Percentiles rank a stretch among this genome's conserved stretches.
Conservation (phyloP, 2,329 filamentous ascomycete genomes). For the Claviceps quebecensis region DNA sequence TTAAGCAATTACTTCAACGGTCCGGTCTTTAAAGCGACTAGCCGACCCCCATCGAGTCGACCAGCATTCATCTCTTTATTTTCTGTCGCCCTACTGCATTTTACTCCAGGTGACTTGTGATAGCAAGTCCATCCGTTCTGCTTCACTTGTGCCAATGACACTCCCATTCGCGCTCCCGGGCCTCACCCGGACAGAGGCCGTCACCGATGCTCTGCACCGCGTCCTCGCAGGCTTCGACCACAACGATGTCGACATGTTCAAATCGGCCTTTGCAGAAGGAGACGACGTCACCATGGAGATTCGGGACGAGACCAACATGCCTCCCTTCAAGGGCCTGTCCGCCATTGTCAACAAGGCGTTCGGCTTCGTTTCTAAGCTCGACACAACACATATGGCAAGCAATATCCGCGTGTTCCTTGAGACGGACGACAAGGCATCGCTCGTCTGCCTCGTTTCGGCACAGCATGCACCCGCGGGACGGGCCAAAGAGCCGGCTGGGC, state of each 20-base stretch:
- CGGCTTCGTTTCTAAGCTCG: conserved; percentile 4
- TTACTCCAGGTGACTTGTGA: too few species aligned
- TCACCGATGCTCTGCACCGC: conserved; percentile 4
- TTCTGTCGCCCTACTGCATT: too few species aligned
- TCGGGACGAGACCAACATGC: background rate
- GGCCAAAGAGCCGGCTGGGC: background rate
- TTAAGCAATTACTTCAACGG: too few species aligned
- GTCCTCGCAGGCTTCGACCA: conserved; percentile 2
- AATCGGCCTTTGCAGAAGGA: conserved; percentile 1
- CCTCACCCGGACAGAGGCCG: conserved; percentile 3
- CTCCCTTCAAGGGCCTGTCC: background rate
- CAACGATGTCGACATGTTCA: conserved; percentile 2
- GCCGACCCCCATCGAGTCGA: too few species aligned
- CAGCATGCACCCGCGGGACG: background rate
- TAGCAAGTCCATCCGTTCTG: too few species aligned
- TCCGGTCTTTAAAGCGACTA: too few species aligned
- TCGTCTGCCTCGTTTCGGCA: background rate
- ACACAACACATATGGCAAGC: conserved; percentile 18
- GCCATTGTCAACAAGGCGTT: conserved; percentile 1
- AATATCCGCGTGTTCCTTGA: conserved; percentile 16
- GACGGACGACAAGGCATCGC: conserved; percentile 5
- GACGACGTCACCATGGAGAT: conserved; percentile 1
- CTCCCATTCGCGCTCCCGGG: background rate
- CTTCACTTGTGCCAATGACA: background rate
- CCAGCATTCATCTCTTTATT: too few species aligned